A percentile compares a stretch with the other conserved stretches of the same genome.
Evolutionary conservation across 2,329 filamentous ascomycete genomes (phyloP).

Genomic region (Cordyceps cicadae): DNA sequence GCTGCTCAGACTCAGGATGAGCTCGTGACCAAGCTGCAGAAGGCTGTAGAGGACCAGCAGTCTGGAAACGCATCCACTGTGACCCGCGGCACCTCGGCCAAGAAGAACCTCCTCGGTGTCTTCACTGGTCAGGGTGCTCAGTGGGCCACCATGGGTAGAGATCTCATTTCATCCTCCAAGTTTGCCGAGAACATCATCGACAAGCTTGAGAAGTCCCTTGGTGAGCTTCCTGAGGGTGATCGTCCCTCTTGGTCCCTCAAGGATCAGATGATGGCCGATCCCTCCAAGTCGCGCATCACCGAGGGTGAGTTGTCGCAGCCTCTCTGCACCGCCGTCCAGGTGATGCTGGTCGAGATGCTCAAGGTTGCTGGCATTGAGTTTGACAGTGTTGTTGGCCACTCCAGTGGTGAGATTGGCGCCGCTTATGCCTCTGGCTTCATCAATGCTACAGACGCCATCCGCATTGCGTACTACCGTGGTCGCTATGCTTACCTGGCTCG

Average conservation of each 20-base stretch:
- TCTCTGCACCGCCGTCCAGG: constrained; percentile 23
- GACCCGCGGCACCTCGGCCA: constrained; percentile 8
- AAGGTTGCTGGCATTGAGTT: constrained; percentile 25
- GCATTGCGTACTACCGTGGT: constrained; percentile 18
- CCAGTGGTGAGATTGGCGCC: constrained; percentile 41
- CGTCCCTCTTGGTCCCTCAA: constrained; percentile 21
- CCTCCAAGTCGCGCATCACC: constrained; percentile 13
- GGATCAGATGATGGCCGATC: constrained; percentile 18
- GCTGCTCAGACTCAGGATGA: constrained; percentile 11
- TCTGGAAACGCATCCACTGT: constrained; percentile 8
- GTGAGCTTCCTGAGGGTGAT: constrained; percentile 15
- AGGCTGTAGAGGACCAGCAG: constrained; percentile 14
- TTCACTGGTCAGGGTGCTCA: constrained; percentile 29
- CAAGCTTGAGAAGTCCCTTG: constrained; percentile 18
- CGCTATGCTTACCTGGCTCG: constrained; percentile 7
- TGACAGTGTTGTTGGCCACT: constrained; percentile 36
- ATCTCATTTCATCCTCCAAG: constrained; percentile 17
- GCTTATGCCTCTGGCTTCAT: constrained; percentile 41
- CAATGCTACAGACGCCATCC: constrained; percentile 17
- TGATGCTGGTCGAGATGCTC: constrained; percentile 22
- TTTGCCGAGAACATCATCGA: constrained; percentile 13
- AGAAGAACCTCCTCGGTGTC: constrained; percentile 13
- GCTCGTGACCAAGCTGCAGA: constrained; percentile 11
- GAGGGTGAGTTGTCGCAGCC: constrained; percentile 24
- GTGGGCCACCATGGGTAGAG: constrained; percentile 25